Conservation (phyloP, 495 filamentous ascomycete species). For the Aspergillus sclerotioniger region DNA sequence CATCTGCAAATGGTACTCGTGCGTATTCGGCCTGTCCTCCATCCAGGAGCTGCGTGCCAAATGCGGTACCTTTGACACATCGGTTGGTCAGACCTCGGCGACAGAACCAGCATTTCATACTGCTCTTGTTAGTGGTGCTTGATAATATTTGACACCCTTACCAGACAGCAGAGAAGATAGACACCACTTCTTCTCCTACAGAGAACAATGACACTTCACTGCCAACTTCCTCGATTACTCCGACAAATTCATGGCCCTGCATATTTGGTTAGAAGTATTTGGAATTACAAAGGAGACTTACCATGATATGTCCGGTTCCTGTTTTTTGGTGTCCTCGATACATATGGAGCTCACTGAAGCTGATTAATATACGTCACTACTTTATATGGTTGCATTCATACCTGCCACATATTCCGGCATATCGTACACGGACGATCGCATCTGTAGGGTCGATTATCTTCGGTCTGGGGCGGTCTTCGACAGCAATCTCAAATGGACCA, state of each 20-base stretch:
- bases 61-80: conserved; percentile 62
- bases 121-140: no score
- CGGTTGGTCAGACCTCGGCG: conserved; percentile 35
- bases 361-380: no score
- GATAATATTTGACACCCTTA: conserved; percentile 21
- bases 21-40: conserved; percentile 87
- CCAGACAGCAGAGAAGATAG: conserved; percentile 68
- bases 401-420: conserved; percentile 22
- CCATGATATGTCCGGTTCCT: no score
- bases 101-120: conserved; percentile 75
- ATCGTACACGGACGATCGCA: conserved; percentile 9
- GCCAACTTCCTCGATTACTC: conserved; percentile 60
- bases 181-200: conserved; percentile 66
- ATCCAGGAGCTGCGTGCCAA: conserved; percentile 56
- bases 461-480: conserved; percentile 9
- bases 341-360: conserved; percentile 58
- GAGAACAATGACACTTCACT: conserved; percentile 57
- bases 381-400: no score
- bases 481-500: background rate
- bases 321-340: conserved; percentile 69
- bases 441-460: conserved; percentile 9
- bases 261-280: conserved; percentile 45
- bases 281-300: no score
- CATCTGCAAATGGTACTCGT: conserved; percentile 76
- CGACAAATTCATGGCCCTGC: conserved; percentile 65